Base-by-base conservation (phyloP, 257 asterid genomes). In the Jasminum sambac region DNA sequence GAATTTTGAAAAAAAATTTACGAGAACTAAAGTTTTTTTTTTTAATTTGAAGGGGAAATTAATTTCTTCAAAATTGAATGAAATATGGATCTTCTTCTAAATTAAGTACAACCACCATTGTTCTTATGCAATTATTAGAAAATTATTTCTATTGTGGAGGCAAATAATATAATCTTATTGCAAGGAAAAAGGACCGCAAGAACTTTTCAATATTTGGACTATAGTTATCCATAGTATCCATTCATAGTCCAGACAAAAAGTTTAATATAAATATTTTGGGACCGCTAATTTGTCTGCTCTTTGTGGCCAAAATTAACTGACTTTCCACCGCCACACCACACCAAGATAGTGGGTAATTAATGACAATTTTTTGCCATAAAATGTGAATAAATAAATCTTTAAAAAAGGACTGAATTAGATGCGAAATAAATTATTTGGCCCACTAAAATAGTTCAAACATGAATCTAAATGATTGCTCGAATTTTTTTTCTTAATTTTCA, bases 271-370 rank as follows among this genome's bases (percentile, higher is more conserved):
- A 11, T 62, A 76, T 66, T 67, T 66, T 73, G 63, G 85, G 79
- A 61, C 58, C 77, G 83, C 77, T 66, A 10, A 1, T 42, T 72
- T 66, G 67, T 72, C 74, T 65, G 59, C 64, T 48, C 21, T 57
- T 13, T 16, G 23, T 44, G 70, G 46, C 61, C 72, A 26, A 52
- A 69, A 63, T 73, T 72, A 72, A 30, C 69, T 52, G 26, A 36
- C 46, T 64, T 62, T 72, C 72, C 86, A 82, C 86, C 86, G 76
- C 59, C 78, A 73, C 77, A 12, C 26, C 46, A 23, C 1, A 71
- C 64, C 64, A 74, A 66, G 36, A 48, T 30, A 30, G 36, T 30
- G 36, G 36, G 36, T 30, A 30, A 30, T 30, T 30, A 30, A 4
- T 30, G 36, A 30, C 36, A 30, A 30, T 30, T 30, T 30, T 30